phyloP scores from a whole-genome alignment of 257 asterid species.

The Buddleja alternifolia region DNA sequence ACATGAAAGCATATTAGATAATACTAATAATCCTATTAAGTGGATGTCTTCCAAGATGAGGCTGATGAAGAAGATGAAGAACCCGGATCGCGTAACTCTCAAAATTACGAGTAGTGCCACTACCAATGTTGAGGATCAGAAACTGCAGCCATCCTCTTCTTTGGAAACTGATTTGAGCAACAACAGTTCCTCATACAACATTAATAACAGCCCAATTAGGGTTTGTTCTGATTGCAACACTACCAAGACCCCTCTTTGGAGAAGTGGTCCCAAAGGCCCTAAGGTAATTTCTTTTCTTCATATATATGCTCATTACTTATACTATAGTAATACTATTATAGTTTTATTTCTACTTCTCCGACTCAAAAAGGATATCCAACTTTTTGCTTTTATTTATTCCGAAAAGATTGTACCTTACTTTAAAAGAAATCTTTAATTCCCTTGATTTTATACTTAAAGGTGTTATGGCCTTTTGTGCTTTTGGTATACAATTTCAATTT shows the following conservation, averaged over 20 bases:
- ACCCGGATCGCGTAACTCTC: constrained; percentile 7
- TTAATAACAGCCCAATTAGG: constrained; percentile 71
- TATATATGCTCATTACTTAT: neutral
- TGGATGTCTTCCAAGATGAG: constrained; percentile 80
- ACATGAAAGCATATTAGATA: neutral
- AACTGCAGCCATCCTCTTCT: constrained; percentile 41
- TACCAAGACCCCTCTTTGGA: constrained; percentile 97
- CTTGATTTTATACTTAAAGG: no score
- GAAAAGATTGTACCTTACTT: no score
- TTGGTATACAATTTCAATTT: no score
- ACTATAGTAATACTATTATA: no score
- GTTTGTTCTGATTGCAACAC: constrained; percentile 96
- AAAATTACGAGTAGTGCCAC: neutral
- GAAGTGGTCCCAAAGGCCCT: constrained; percentile 99
- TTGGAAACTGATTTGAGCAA: constrained; percentile 59
- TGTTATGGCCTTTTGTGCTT: no score
- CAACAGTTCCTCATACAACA: constrained; percentile 57
- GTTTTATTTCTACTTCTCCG: no score
- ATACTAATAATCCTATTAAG: constrained; percentile 27
- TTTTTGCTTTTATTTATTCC: no score
- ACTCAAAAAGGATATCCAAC: no score
- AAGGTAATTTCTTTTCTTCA: constrained; percentile 50
- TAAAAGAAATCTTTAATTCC: no score
- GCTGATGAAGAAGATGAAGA: constrained; percentile 59
- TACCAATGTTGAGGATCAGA: constrained; percentile 38